Base-by-base conservation (phyloP, 1,284 basidiomycete species). In the Ustilago lituana region DNA sequence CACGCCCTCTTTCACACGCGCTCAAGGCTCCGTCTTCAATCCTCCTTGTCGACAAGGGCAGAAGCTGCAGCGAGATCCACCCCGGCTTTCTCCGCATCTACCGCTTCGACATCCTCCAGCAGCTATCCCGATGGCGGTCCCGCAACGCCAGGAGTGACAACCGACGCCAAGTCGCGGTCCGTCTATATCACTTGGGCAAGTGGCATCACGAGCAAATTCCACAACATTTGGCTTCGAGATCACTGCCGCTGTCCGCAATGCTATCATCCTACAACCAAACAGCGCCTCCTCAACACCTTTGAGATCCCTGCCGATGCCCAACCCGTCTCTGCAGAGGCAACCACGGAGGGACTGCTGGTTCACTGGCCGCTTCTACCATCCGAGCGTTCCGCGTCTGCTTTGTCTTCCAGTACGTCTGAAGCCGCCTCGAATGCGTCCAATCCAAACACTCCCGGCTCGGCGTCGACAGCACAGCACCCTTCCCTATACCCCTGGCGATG, bases 171-270 rank as follows among this genome's bases (percentile, higher is more conserved):
- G 22, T 59, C 62, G 4, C 53, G 54, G 1, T 55, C 62, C 2
- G 49, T 59, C 20, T 51, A 64, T 48, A 55, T 74, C 23, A 62
- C 68, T 12, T 74, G 72, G 72, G 63, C 72, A 0, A 59, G 53
- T 24, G 68, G 72, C 12, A 62, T 63, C n/a, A 71, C 63, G 10
- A 58, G 57, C 54, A 51, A 54, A 20, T 74, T 66, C 78, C 88
- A 91, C 80, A 85, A 89, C 77, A 84, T 89, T 39, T 91, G 89
- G 87, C 83, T 92, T 22, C 85, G 89, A 11, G 91, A 92, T 79
- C 94, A 98, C 78, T 98, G 95, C 79, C 87, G 94, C 29, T 97
- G 94, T 82, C 83, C 90, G 0, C 84, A 88, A 45, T 97, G 94
- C 83, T 95, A 91, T 79, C 95, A 98, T 83, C 85, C 89, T 0